phyloP scores from a whole-genome alignment of 257 asterid genomes.

The Salvia miltiorrhiza region DNA sequence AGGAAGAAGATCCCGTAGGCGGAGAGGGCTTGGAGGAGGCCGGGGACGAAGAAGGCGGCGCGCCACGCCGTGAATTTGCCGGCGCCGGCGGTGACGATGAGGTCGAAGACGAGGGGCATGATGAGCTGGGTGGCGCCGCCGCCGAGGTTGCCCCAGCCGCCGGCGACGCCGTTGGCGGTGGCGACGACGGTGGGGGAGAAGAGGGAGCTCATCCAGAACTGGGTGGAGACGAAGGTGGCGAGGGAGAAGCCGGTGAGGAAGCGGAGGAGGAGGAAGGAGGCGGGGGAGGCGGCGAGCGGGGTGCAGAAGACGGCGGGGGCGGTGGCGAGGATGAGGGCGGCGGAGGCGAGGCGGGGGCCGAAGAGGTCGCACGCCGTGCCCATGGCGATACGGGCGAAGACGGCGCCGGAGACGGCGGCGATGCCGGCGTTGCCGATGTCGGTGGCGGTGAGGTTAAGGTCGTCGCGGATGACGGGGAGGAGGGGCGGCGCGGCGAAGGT shows the following conservation, averaged over 20 bases:
- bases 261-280: conserved; percentile 53
- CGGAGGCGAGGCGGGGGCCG: conserved; percentile 75
- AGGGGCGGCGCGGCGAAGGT: conserved; percentile 88
- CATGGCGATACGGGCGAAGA: conserved; percentile 76
- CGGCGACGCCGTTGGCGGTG: conserved; percentile 78
- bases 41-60: conserved; percentile 72
- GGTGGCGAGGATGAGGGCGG: conserved; percentile 60
- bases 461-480: conserved; percentile 77
- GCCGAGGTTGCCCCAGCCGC: conserved; percentile 97
- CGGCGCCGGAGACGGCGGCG: conserved; percentile 87
- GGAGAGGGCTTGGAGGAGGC: conserved; percentile 56
- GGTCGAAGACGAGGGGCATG: conserved; percentile 64
- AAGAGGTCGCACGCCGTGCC: conserved; percentile 80
- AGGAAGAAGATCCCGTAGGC: conserved; percentile 66
- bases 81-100: conserved; percentile 48
- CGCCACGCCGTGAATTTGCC: conserved; percentile 74
- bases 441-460: conserved; percentile 69
- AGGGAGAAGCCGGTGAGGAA: conserved; percentile 79
- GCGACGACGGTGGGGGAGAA: conserved; percentile 61
- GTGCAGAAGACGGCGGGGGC: conserved; percentile 73
- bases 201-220: conserved; percentile 93
- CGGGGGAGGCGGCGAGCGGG: conserved; percentile 38
- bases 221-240: conserved; percentile 83
- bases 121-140: conserved; percentile 87
- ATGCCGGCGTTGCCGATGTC: conserved; percentile 90